These are phyloP conservation scores for Vitis amurensis DNA, from an alignment of 164 flowering plant species.

Conservation along the genomic window DNA sequence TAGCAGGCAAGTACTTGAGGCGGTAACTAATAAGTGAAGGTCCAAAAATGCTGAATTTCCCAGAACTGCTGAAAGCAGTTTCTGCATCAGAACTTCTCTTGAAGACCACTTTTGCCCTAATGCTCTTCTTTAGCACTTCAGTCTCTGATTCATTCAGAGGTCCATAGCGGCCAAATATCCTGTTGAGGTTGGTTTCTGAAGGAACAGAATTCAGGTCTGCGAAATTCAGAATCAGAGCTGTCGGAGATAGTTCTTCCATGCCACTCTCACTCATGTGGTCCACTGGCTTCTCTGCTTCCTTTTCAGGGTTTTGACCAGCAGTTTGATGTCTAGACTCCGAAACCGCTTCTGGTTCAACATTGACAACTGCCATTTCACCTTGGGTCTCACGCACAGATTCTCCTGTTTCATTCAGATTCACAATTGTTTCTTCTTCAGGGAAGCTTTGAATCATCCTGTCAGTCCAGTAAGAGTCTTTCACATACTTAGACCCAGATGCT, in stretches of 20 bases:
- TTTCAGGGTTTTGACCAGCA: conserved; percentile 22
- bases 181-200: conserved; percentile 47
- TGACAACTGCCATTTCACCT: conserved; percentile 5
- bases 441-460: conserved; percentile 34
- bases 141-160: conserved; percentile 65
- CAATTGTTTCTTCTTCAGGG: conserved; percentile 34
- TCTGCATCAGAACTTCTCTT: conserved; percentile 68
- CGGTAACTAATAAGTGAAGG: conserved; percentile 74
- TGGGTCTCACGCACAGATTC: conserved; percentile 14
- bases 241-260: conserved; percentile 38
- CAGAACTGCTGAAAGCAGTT: conserved; percentile 86
- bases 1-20: conserved; percentile 45
- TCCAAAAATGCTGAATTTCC: conserved; percentile 79
- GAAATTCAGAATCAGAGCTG: conserved; percentile 67
- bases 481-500: conserved; percentile 20
- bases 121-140: conserved; percentile 56
- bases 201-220: conserved; percentile 64
- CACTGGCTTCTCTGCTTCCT: conserved; percentile 22
- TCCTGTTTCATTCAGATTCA: conserved; percentile 16
- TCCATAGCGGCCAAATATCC: conserved; percentile 68
- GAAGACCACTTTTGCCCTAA: conserved; percentile 74
- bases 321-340: conserved; percentile 21
- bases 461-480: conserved; percentile 44
- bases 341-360: conserved; percentile 17
- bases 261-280: conserved; percentile 13